Evolutionary conservation across 305 asterid genomes (phyloP).

Genomic region (Galium porrigens): DNA sequence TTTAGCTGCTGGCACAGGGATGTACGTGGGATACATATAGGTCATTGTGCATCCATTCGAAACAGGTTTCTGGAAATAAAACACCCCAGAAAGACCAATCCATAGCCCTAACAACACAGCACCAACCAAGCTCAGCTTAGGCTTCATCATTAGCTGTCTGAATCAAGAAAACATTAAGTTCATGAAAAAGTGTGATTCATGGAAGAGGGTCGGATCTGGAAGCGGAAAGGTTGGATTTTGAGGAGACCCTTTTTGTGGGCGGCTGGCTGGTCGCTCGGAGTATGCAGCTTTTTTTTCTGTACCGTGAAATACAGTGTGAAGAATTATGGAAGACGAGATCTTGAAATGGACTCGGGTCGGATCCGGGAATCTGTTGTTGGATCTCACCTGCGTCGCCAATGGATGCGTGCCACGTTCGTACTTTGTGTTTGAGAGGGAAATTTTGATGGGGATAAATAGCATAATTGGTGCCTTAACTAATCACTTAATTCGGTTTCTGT

Average conservation of each 20-base stretch:
- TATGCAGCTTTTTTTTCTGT: not conserved
- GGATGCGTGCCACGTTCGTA: not conserved
- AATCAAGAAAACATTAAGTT: not conserved
- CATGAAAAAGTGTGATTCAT: not conserved
- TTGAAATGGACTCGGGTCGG: slow-evolving; percentile 2
- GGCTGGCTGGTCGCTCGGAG: not conserved
- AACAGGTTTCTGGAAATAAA: slow-evolving; percentile 48
- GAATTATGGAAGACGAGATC: not conserved
- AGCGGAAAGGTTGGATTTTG: not conserved
- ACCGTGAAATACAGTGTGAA: not conserved
- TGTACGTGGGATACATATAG: slow-evolving; percentile 89
- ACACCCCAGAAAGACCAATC: slow-evolving; percentile 49
- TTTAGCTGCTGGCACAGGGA: slow-evolving; percentile 50
- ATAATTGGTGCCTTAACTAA: too few species aligned
- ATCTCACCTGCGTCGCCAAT: not conserved
- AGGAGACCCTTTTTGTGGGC: not conserved
- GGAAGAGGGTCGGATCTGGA: not conserved
- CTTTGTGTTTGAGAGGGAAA: not conserved
- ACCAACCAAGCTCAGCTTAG: slow-evolving; percentile 35
- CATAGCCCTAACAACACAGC: slow-evolving; percentile 36
- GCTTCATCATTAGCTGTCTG: not conserved
- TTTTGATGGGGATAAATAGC: not conserved
- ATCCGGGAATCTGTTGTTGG: not conserved
- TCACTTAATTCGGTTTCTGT: not conserved
- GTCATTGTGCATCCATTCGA: slow-evolving; percentile 87